Conservation (phyloP, 495 filamentous ascomycete genomes). For the Penicillium cosmopolitanum region DNA sequence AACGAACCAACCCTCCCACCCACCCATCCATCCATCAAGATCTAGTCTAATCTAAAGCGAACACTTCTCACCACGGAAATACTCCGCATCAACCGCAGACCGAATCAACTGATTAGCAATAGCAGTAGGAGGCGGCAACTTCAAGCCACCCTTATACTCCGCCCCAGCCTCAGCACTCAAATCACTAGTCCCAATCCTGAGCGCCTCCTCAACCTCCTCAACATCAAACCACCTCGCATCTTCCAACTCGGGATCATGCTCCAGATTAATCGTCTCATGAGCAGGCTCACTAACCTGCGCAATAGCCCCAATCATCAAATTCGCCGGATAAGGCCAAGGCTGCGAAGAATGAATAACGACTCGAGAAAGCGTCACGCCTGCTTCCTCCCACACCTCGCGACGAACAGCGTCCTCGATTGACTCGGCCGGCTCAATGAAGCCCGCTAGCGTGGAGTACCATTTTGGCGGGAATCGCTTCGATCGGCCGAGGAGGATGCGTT, state of each 20-base stretch:
- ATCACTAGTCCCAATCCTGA: conserved; percentile 62
- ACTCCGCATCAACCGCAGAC: conserved; percentile 54
- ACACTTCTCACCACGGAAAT: conserved; percentile 41
- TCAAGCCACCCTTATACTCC: conserved; percentile 72
- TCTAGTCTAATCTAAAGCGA: conserved; percentile 41
- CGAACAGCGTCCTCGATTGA: conserved; percentile 93
- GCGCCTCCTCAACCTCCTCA: conserved; percentile 60
- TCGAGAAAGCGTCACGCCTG: conserved; percentile 79
- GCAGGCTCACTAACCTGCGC: conserved; percentile 76
- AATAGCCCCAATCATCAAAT: conserved; percentile 92
- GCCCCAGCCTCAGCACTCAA: conserved; percentile 64
- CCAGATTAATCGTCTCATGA: conserved; percentile 79
- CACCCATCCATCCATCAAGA: background rate
- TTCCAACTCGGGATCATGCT: conserved; percentile 89
- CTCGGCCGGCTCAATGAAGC: conserved; percentile 95
- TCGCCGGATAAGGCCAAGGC: conserved; percentile 88
- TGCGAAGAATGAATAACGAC: conserved; percentile 93
- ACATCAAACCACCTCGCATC: conserved; percentile 84
- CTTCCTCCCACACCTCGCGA: conserved; percentile 95
- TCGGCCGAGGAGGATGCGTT: conserved; percentile 80
- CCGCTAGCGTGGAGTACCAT: conserved; percentile 91
- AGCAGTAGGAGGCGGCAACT: conserved; percentile 74
- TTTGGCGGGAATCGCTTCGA: conserved; percentile 78
- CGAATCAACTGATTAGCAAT: conserved; percentile 76
- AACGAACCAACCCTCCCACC: too few relatives aligned